Conservation (phyloP, 345 rosid species). For the Punica granatum region DNA sequence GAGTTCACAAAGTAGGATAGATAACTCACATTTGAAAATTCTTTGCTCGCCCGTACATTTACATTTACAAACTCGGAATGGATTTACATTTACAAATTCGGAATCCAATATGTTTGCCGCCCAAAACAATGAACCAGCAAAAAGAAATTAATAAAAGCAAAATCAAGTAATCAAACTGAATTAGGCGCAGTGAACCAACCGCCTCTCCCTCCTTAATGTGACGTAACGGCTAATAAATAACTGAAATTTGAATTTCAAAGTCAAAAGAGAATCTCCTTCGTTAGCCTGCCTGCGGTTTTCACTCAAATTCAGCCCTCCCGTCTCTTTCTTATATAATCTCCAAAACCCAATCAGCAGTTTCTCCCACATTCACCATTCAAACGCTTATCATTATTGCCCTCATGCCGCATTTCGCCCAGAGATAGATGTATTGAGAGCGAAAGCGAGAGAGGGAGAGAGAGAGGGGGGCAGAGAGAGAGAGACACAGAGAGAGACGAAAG, state of each 20-base stretch:
- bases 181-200: background rate
- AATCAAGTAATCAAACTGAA: too few relatives aligned
- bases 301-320: background rate
- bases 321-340: background rate
- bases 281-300: background rate
- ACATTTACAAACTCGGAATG: too few relatives aligned
- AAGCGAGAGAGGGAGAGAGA: too few relatives aligned
- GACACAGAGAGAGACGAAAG: background rate
- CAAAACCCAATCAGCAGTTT: background rate
- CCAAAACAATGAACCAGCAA: too few relatives aligned
- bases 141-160: too few relatives aligned
- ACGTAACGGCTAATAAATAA: slow-evolving; percentile 6
- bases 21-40: too few relatives aligned
- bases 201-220: slow-evolving; percentile 3
- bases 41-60: too few relatives aligned
- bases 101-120: too few relatives aligned
- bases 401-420: background rate
- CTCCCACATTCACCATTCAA: background rate
- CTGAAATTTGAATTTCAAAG: slow-evolving; percentile 8
- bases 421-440: too few relatives aligned
- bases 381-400: background rate
- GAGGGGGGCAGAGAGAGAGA: too few relatives aligned
- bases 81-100: too few relatives aligned
- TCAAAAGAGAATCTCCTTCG: background rate
- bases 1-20: too few relatives aligned